Base-by-base conservation (phyloP, 1,284 basidiomycete genomes). In the Earliella scabrosa region DNA sequence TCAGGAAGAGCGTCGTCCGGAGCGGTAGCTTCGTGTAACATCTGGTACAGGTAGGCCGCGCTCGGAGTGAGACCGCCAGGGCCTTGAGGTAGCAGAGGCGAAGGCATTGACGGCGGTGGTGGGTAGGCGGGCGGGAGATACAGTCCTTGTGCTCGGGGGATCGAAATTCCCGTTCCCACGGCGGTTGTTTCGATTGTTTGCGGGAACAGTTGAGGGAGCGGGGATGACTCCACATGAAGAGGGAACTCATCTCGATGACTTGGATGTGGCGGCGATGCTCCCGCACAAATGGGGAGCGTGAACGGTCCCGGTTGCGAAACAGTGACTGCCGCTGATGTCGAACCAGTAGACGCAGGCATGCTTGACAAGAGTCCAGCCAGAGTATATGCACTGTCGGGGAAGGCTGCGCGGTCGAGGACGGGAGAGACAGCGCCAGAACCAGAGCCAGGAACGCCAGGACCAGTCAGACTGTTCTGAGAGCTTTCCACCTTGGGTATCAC, bases 291-390 rank as follows among this genome's bases (percentile, higher is more conserved):
- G 21, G 62, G 62, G 6, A 63, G 50, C 20, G 51, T 58, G 45
- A 64, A 64, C 6, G 62, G 10, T 2, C 62, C 64, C 14, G 60
- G 52, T n/a, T n/a, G n/a, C n/a, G n/a, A n/a, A n/a, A n/a, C n/a
- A 5, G 40, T 29, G n/a, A 45, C 59, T 16, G 55, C 32, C 8
- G 60, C 58, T 1, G 56, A 23, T 13, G 31, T 7, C 11, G 26
- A 16, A 14, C 18, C 4, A 34, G 38, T 24, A 10, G 59, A 13
- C 7, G 29, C 13, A 7, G 31, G n/a, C 4, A 23, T 21, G 10
- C 26, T 41, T 20, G 45, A 29, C 38, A 32, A 35, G 29, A 18
- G 10, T 23, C 31, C 32, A 16, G 18, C 14, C 31, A 14, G n/a
- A 14, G 20, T 35, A 29, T 46, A 35, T 29, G 31, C 18, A 20